Conservation (phyloP, 176 grass and related monocot genomes). For the Panicum miliaceum region DNA sequence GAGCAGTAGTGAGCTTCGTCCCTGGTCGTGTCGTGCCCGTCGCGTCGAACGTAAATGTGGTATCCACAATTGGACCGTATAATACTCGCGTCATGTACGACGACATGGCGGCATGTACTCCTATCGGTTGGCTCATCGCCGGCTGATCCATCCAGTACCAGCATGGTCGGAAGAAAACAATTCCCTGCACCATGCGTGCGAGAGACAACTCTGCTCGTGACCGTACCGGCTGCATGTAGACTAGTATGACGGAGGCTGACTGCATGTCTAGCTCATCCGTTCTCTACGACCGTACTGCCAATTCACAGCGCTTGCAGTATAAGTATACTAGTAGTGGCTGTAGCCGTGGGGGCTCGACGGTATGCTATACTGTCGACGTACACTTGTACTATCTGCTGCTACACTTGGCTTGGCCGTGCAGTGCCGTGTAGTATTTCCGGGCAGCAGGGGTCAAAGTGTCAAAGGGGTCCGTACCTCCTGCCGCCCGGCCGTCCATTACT, state of each 20-base stretch:
- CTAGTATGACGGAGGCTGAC: neutral
- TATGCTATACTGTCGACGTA: neutral
- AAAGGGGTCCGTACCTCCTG: slow-evolving; percentile 32
- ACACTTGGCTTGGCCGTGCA: too few species aligned
- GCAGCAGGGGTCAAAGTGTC: slow-evolving; percentile 17
- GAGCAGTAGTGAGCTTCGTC: neutral
- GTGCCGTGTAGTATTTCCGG: neutral
- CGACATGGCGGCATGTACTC: too few species aligned
- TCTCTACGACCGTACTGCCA: neutral
- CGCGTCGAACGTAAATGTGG: neutral
- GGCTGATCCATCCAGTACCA: too few species aligned
- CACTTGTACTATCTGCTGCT: neutral
- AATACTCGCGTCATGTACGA: too few species aligned
- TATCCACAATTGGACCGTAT: neutral
- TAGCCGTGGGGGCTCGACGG: too few species aligned
- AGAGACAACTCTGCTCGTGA: too few species aligned
- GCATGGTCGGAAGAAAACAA: too few species aligned
- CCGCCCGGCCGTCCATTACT: slow-evolving; percentile 39
- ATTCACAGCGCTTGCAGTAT: neutral
- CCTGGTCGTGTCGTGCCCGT: neutral
- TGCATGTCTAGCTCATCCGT: neutral
- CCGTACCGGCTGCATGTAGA: too few species aligned
- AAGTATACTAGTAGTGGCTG: too few species aligned
- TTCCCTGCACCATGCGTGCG: too few species aligned
- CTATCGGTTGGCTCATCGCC: too few species aligned